Percentiles rank a stretch among this genome's conserved stretches.
These are phyloP conservation scores for Arabidopsis hybrid DNA, from an alignment of 441 rosid genomes.

Conservation along the genomic window DNA sequence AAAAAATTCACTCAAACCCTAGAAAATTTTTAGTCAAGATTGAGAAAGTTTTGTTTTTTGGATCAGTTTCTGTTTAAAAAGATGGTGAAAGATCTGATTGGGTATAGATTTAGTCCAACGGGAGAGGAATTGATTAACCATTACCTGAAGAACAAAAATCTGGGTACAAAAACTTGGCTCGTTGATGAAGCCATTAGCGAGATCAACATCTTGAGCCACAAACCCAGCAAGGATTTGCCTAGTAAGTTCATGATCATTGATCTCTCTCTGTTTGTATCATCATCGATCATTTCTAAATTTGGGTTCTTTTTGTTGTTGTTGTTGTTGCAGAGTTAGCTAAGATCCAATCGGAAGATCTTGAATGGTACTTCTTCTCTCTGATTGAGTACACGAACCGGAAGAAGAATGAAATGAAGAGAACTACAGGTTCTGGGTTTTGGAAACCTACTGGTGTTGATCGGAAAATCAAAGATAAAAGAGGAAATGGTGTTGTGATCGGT, in stretches of 20 bases:
- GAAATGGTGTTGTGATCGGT: constrained; percentile 21
- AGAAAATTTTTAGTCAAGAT: not conserved
- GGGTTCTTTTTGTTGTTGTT: not conserved
- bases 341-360: constrained; percentile 12
- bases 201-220: constrained; percentile 19
- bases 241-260: not conserved
- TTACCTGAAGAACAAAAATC: constrained; percentile 40
- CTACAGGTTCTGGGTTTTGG: constrained; percentile 32
- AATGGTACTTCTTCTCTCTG: constrained; percentile 35
- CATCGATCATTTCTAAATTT: not conserved
- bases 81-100: constrained; percentile 16
- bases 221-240: constrained; percentile 3
- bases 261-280: not conserved
- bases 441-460: constrained; percentile 28
- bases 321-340: constrained; percentile 20
- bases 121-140: constrained; percentile 31
- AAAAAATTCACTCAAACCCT: not conserved
- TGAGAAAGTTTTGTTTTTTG: not conserved
- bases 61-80: constrained; percentile 4
- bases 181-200: constrained; percentile 28
- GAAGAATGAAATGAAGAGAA: constrained; percentile 31
- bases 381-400: not conserved
- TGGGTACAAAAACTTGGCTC: constrained; percentile 22
- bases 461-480: constrained; percentile 10
- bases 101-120: constrained; percentile 33